Base-by-base conservation (phyloP, 106 monocot species). In the Apostasia ramifera region DNA sequence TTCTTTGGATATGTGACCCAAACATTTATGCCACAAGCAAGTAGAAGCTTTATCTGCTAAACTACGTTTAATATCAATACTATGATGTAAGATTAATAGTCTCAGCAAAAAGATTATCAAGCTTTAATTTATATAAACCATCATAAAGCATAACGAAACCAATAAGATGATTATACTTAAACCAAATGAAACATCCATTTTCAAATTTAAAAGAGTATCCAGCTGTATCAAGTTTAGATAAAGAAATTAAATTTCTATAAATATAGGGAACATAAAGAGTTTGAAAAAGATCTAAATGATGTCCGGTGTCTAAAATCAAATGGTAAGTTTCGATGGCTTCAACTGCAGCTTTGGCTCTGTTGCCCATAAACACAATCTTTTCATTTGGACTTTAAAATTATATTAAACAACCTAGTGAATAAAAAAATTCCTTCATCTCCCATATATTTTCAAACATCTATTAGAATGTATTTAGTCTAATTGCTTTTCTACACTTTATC, bases 1-100 rank as follows among this genome's bases (percentile, higher is more conserved):
- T 57, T 70, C 67, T 67, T 65, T 80, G 54, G 69, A 80, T 38
- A 68, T 68, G 15, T 73, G 61, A 52, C 72, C 59, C 15, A 79
- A 55, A 8, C 58, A 12, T 47, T 59, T 71, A 59, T 71, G 71
- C 71, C 46, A 71, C 6, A 71, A 59, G 8, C 6, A 59, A 26
- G 59, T 6, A 0, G 6, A 59, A 47, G 1, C 8, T 38, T 59
- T 13, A 37, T 71, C 6, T 3, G 48, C 5, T 59, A 59, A 59
- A 37, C 6, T 47, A 59, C 71, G n/a, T 38, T 59, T 49, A 39
- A 59, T 59, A 8, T 10, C 37, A 71, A 59, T 38, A 59, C 48
- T 58, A 40, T 59, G 41, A 70, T 70, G 55, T 43, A 55, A 41
- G 55, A 0, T 70, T 47, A 59, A 59, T 8, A 59, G 14, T 49